Conservation (phyloP, 257 asterid genomes). For the Apocynum venetum region DNA sequence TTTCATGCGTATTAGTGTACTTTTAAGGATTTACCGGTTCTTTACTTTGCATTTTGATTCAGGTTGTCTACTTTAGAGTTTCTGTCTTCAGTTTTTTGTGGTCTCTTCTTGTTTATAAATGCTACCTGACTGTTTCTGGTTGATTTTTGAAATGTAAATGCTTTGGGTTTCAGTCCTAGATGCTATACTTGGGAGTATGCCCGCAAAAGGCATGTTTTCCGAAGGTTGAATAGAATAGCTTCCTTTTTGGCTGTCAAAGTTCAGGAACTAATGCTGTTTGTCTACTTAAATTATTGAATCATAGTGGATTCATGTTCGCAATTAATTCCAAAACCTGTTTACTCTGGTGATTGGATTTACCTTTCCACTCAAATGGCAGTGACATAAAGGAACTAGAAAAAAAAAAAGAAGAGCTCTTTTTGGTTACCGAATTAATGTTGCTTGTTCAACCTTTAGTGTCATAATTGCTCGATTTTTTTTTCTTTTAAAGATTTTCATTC, state of each 20-base stretch:
- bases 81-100: neutral
- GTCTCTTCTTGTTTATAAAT: neutral
- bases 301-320: neutral
- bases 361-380: neutral
- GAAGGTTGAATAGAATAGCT: neutral
- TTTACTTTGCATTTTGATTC: neutral
- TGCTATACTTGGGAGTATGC: neutral
- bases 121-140: neutral
- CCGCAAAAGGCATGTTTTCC: neutral
- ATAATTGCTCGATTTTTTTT: neutral
- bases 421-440: neutral
- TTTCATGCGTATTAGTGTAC: neutral
- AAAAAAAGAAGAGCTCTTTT: neutral
- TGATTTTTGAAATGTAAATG: neutral
- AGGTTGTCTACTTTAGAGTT: neutral
- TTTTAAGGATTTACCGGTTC: neutral
- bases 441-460: neutral
- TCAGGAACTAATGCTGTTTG: neutral
- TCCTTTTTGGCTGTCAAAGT: neutral
- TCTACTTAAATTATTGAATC: neutral
- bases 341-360: neutral
- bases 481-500: too few species aligned
- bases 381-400: neutral
- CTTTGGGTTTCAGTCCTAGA: neutral
- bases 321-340: neutral